A percentile compares a stretch with the other conserved stretches of the same genome.
These are phyloP conservation scores for Emergomyces africanus DNA, from an alignment of 2,329 filamentous ascomycete genomes.

Conservation along the genomic window DNA sequence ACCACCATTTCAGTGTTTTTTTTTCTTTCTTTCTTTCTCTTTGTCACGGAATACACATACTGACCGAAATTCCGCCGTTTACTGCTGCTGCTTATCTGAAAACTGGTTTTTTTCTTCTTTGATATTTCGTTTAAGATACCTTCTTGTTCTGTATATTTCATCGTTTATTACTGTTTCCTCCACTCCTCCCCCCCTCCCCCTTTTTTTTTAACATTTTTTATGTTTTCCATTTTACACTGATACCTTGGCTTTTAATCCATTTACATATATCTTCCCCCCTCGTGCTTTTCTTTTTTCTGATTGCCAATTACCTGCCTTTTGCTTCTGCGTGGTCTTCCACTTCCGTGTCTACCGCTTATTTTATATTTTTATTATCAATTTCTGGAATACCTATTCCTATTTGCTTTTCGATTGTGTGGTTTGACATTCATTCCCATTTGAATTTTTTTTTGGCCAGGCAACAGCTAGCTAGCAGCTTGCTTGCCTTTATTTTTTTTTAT, in stretches of 20 bases:
- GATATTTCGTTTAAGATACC: constrained; percentile 3
- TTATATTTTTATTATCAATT: too few relatives aligned
- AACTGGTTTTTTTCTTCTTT: background rate
- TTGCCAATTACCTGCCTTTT: background rate
- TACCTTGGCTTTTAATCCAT: background rate
- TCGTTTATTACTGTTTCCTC: background rate
- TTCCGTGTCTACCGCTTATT: background rate
- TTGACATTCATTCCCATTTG: too few relatives aligned
- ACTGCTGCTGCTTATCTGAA: background rate
- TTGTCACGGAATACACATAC: background rate
- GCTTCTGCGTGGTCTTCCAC: background rate
- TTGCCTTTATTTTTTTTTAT: too few relatives aligned
- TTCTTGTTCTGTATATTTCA: constrained; percentile 1
- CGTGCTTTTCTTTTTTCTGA: background rate
- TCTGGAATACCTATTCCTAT: too few relatives aligned
- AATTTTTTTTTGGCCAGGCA: too few relatives aligned
- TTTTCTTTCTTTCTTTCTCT: too few relatives aligned
- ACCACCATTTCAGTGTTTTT: background rate
- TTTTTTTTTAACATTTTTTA: background rate
- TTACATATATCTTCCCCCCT: too few relatives aligned
- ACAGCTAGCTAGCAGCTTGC: too few relatives aligned
- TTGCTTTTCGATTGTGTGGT: too few relatives aligned
- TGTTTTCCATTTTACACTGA: background rate
- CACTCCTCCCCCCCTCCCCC: background rate
- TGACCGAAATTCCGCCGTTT: background rate